Base-by-base conservation (phyloP, 2,329 filamentous ascomycete species). In the Xylaria sp. region DNA sequence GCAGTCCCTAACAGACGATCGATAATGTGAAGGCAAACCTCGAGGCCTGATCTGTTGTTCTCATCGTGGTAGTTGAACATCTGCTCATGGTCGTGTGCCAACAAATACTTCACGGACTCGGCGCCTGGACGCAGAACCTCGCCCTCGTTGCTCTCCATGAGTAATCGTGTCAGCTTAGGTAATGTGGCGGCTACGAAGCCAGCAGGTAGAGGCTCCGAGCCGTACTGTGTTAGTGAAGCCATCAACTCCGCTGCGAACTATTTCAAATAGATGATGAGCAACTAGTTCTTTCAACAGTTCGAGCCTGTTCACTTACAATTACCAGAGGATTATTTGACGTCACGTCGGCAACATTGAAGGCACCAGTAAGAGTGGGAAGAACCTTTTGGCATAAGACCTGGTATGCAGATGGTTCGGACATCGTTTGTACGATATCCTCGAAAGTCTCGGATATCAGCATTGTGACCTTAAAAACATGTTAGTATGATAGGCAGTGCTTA, bases 371-470 rank as follows among this genome's bases (percentile, higher is more conserved):
- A 0, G 92, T 92, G 12, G 95, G 95, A 8, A 98, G 79, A 4
- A 96, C 92, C 77, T 94, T 96, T 69, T 87, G 82, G 74, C 94
- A 97, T 6, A 99, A 84, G 11, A 87, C 86, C 51, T 89, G 84
- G 75, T 94, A 99, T 0, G 88, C 84, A 8, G 91, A 86, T 6
- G 84, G 79, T 21, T 88, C 87, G 2, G 90, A 81, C 61, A 96
- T 85, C 1, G 82, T 84, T 53, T 84, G 82, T 5, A 94, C 90
- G 60, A 97, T 89, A 45, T 95, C 92, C 75, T 98, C 94, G 72
- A 99, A 96, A 0, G 92, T 89, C 77, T 99, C 95, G 37, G 87
- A 90, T 23, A 98, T 90, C 54, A 97, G 82, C 80, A 94, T 89
- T 0, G 90, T 92, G 49, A 97, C 86, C 72, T 73, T 57, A 43